These are phyloP conservation scores for Rhytidiadelphus loreus DNA, from an alignment of 225 moss, liverwort and hornwort genomes.

Conservation along the genomic window DNA sequence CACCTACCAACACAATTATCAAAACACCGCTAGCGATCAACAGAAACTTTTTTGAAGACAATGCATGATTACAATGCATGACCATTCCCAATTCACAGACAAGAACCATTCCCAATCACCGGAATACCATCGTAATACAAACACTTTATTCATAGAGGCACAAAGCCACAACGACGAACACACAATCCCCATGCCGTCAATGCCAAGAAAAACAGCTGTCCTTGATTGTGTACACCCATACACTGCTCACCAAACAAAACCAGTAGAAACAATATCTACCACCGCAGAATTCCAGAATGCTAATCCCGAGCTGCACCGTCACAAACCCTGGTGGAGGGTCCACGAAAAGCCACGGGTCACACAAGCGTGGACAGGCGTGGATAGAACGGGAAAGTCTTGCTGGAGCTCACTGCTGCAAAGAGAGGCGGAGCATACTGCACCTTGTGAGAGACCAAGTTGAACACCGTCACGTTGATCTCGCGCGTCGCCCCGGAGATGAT, in stretches of 20 bases:
- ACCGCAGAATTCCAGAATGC: neutral
- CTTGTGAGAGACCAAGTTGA: slow-evolving; percentile 22
- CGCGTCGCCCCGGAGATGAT: slow-evolving; percentile 39
- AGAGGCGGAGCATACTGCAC: slow-evolving; percentile 50
- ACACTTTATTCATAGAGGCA: slow-evolving; percentile 1
- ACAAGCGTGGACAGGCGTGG: slow-evolving; percentile 39
- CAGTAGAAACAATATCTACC: neutral
- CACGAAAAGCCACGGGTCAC: neutral
- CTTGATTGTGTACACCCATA: neutral
- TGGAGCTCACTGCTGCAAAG: slow-evolving; percentile 25
- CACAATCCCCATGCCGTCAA: neutral
- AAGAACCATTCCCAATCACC: neutral
- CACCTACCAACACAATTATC: neutral
- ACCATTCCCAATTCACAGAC: neutral
- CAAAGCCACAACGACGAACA: neutral
- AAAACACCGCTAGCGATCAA: neutral
- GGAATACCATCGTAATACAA: neutral
- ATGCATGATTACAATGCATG: neutral
- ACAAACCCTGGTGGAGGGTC: neutral
- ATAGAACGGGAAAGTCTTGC: slow-evolving; percentile 41
- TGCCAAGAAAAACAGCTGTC: neutral
- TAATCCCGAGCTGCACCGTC: neutral
- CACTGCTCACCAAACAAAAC: neutral
- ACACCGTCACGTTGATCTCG: slow-evolving; percentile 34
- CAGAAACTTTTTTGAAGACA: neutral